These are phyloP conservation scores for Rhizoclosmatium sp. DNA, from an alignment of 192 early-diverging fungal genomes.

Conservation along the genomic window DNA sequence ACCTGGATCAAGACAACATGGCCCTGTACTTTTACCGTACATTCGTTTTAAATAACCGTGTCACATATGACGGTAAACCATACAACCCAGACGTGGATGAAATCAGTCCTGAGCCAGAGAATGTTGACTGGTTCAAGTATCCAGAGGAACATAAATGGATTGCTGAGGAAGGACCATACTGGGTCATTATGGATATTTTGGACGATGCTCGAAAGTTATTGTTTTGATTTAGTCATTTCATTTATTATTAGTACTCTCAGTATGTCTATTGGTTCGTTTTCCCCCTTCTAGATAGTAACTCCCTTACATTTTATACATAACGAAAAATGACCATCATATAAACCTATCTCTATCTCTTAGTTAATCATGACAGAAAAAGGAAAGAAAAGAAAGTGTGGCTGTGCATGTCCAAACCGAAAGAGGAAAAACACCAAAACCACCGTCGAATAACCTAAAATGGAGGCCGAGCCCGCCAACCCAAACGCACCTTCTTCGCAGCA, in stretches of 20 bases:
- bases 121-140: background rate
- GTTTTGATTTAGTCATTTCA: too few species aligned
- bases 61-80: background rate
- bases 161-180: background rate
- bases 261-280: too few species aligned
- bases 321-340: background rate
- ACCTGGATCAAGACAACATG: constrained; percentile 14
- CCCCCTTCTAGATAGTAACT: too few species aligned
- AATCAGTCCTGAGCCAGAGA: background rate
- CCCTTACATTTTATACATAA: too few species aligned
- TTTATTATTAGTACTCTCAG: too few species aligned
- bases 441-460: background rate
- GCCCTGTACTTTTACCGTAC: background rate
- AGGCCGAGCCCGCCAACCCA: background rate
- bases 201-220: background rate
- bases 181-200: constrained; percentile 7
- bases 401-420: background rate
- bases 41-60: background rate
- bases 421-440: too few species aligned
- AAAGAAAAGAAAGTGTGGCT: constrained; percentile 1
- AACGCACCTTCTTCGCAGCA: background rate
- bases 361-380: background rate
- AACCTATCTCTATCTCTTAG: background rate
- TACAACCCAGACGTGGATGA: constrained; percentile 1
- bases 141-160: background rate